phyloP scores from a whole-genome alignment of 1,284 basidiomycete genomes.

The Cystobasidiaceae sp. region DNA sequence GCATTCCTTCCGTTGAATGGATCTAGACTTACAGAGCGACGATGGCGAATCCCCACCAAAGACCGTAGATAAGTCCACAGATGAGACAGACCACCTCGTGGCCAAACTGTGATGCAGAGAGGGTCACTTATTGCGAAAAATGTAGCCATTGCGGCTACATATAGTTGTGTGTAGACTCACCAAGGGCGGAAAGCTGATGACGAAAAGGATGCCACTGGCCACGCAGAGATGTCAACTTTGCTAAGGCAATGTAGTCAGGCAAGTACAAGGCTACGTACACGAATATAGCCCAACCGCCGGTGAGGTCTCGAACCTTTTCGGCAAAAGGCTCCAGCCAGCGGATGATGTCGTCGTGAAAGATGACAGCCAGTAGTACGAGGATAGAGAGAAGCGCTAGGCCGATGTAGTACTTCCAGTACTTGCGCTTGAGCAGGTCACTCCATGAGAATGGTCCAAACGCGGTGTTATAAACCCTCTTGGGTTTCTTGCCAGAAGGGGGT shows the following conservation, averaged over 20 bases:
- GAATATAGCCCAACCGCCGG: constrained; percentile 27
- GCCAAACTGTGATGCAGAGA: constrained; percentile 15
- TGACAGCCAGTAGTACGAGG: background rate
- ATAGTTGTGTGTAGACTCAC: too few species aligned
- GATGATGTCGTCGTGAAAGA: constrained; percentile 26
- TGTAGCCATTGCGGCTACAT: too few species aligned
- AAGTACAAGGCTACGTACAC: too few species aligned
- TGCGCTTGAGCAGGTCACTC: constrained; percentile 16
- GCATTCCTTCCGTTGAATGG: too few species aligned
- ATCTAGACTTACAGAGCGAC: constrained; percentile 51
- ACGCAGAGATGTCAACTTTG: constrained; percentile 38
- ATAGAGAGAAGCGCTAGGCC: background rate
- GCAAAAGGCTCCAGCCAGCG: constrained; percentile 24
- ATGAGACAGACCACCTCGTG: constrained; percentile 27
- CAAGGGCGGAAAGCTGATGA: constrained; percentile 49
- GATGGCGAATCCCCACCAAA: constrained; percentile 52
- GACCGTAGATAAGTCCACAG: constrained; percentile 46
- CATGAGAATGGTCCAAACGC: constrained; percentile 24
- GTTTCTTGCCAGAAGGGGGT: constrained; percentile 8
- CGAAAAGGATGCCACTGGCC: constrained; percentile 46
- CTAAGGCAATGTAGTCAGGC: too few species aligned
- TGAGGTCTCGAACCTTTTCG: constrained; percentile 21
- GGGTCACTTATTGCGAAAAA: too few species aligned
- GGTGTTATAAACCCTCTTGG: constrained; percentile 16
- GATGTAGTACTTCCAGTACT: constrained; percentile 26